Conservation (phyloP, 192 early-diverging fungal genomes). For the Backusella liffmaniae region DNA sequence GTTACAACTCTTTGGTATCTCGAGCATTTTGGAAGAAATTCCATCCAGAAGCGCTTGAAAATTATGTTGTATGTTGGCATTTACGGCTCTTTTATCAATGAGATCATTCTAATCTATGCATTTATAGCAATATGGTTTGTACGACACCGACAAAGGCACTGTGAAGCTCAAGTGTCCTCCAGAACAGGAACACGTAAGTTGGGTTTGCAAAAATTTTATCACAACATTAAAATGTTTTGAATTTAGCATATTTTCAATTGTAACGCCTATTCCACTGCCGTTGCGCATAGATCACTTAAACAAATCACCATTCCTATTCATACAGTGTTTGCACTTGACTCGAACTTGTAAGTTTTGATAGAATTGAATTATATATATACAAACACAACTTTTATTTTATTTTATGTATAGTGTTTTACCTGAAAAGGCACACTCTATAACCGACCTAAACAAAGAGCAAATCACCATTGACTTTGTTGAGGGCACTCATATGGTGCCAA, state of each 20-base stretch:
- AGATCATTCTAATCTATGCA: background rate
- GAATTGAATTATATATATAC: background rate
- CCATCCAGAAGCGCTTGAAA: constrained; percentile 50
- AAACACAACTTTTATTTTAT: background rate
- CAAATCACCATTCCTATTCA: constrained; percentile 39
- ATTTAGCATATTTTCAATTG: constrained; percentile 18
- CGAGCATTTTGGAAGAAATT: constrained; percentile 42
- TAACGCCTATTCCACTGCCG: constrained; percentile 14
- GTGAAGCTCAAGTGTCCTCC: constrained; percentile 43
- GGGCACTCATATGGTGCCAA: constrained; percentile 40
- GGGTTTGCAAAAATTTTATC: too few relatives aligned
- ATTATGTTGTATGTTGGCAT: constrained; percentile 45
- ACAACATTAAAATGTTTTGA: background rate
- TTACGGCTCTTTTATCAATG: background rate
- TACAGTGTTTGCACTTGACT: constrained; percentile 35
- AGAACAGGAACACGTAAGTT: constrained; percentile 45
- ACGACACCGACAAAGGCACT: constrained; percentile 39
- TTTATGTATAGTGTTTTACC: background rate
- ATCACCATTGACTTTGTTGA: constrained; percentile 25
- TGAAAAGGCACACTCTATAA: constrained; percentile 16
- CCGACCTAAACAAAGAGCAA: constrained; percentile 7
- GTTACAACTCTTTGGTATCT: constrained; percentile 18
- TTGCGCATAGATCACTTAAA: constrained; percentile 32
- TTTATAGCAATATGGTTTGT: constrained; percentile 42
- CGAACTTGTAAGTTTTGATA: constrained; percentile 39